Conservation (phyloP, 2,329 filamentous ascomycete genomes). For the Massarina eburnea region DNA sequence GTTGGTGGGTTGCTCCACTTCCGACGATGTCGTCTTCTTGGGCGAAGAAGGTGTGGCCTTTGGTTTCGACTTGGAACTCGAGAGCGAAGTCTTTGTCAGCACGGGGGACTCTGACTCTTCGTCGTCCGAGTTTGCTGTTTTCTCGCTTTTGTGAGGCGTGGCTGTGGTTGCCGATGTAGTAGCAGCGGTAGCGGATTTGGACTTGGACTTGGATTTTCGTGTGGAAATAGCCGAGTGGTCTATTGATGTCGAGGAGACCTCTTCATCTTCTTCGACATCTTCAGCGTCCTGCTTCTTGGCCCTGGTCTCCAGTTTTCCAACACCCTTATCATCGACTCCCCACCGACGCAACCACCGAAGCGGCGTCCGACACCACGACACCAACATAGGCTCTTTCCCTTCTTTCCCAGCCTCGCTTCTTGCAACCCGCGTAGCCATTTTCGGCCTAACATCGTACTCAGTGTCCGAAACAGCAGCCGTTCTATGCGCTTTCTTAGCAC, state of each 20-base stretch:
- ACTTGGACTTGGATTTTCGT: background rate
- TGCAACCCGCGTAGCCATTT: background rate
- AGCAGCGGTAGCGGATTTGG: background rate
- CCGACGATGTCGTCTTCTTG: no score
- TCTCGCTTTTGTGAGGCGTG: background rate
- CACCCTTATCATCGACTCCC: background rate
- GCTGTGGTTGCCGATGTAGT: background rate
- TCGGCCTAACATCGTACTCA: background rate
- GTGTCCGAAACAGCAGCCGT: background rate
- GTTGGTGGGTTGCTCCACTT: no score
- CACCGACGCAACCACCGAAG: background rate
- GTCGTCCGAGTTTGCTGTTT: background rate
- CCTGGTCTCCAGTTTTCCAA: background rate
- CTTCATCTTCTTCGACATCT: background rate
- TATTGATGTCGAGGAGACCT: background rate
- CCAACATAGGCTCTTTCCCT: background rate
- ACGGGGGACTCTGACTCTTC: background rate
- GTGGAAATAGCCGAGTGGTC: background rate
- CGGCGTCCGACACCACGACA: slow-evolving; percentile 1
- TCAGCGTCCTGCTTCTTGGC: slow-evolving; percentile 1
- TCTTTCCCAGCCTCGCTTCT: background rate
- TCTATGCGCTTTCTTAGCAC: background rate
- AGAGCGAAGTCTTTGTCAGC: background rate
- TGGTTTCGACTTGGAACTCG: background rate
- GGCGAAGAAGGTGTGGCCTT: background rate